Percentiles rank a stretch among this genome's conserved stretches.
These are phyloP conservation scores for Cutaneotrichosporon sp. DNA, from an alignment of 1,284 basidiomycete genomes.

Conservation along the genomic window DNA sequence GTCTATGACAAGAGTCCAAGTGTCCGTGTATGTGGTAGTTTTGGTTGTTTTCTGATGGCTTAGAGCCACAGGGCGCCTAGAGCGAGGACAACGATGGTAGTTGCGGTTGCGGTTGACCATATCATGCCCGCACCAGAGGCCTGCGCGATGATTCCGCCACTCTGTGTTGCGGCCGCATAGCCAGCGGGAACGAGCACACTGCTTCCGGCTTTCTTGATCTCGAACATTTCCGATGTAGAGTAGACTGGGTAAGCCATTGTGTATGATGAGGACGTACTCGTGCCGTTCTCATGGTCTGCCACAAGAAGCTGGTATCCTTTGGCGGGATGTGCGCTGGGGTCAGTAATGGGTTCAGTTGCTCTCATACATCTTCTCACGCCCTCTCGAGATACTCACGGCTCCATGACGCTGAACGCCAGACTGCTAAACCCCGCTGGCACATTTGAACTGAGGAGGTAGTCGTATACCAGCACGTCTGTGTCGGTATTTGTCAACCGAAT, in stretches of 20 bases:
- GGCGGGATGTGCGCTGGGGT: constrained; percentile 9
- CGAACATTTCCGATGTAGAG: constrained; percentile 18
- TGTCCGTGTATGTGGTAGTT: neutral
- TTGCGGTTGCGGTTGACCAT: neutral
- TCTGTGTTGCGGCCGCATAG: neutral
- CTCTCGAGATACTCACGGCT: neutral
- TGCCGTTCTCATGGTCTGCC: constrained; percentile 9
- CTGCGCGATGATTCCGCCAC: neutral
- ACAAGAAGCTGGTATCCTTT: constrained; percentile 9
- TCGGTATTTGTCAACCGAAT: constrained; percentile 15
- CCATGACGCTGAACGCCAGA: neutral
- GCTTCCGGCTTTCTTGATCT: constrained; percentile 20
- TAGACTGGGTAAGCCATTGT: constrained; percentile 10
- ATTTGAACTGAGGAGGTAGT: constrained; percentile 8
- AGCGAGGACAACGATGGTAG: neutral
- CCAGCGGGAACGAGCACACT: constrained; percentile 13
- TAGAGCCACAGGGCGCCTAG: neutral
- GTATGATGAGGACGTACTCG: constrained; percentile 2
- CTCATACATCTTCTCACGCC: neutral
- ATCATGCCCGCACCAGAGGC: neutral
- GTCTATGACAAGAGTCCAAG: neutral
- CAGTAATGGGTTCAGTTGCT: neutral
- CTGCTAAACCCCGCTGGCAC: constrained; percentile 1
- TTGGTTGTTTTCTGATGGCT: neutral
- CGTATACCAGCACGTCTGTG: constrained; percentile 1